Conservation (phyloP, 2,329 filamentous ascomycete genomes). For the Colletotrichum echinochloae region DNA sequence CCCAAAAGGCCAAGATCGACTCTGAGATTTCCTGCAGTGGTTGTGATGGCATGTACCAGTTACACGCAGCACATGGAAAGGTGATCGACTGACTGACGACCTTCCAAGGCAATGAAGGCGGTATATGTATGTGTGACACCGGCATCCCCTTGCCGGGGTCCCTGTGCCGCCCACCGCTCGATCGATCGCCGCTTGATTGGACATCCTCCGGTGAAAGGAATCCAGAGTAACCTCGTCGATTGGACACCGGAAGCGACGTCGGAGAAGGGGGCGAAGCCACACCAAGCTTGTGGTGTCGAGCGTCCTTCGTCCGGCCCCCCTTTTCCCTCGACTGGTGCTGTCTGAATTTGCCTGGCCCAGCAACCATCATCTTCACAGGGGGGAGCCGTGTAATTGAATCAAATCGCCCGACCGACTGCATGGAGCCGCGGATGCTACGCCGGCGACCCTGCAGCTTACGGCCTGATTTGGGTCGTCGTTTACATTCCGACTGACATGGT, state of each 20-base stretch:
- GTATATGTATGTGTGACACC: too few species aligned
- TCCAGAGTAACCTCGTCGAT: neutral
- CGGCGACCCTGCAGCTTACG: neutral
- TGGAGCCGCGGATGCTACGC: neutral
- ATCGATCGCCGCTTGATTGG: neutral
- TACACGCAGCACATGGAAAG: too few species aligned
- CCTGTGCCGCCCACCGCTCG: neutral
- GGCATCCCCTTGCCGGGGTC: neutral
- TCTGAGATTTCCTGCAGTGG: neutral
- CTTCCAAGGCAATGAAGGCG: too few species aligned
- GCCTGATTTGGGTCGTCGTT: neutral
- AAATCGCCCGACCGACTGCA: conserved; percentile 1
- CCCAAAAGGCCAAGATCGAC: neutral
- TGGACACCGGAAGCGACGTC: neutral
- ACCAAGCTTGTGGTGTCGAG: neutral
- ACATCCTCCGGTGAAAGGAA: neutral
- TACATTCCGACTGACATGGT: too few species aligned
- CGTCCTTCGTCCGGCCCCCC: neutral
- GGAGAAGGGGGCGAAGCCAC: too few species aligned
- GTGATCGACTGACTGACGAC: neutral
- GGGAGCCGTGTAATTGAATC: neutral
- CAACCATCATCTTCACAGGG: neutral
- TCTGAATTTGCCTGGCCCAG: neutral
- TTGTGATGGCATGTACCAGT: neutral
- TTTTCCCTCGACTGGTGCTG: neutral